Base-by-base conservation (phyloP, 768 basidiomycete species). In the Termitomyces sp. region DNA sequence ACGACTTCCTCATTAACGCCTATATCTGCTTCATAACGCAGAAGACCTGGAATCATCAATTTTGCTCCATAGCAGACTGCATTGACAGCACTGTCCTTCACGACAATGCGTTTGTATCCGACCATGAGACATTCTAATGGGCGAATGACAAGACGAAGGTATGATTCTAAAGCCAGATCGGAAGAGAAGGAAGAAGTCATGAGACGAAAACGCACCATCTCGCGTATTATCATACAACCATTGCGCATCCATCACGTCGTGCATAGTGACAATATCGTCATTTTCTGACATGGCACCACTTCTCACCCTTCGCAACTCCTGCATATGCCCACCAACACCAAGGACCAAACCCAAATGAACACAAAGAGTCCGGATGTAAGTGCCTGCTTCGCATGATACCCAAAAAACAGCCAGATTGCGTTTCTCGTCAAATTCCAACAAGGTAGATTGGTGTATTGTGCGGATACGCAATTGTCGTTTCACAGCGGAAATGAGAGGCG, bases 241-340 rank as follows among this genome's bases (percentile, higher is more conserved):
- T 67, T 98, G 97, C 13, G 97, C 97, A 72, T 99, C 97, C 75
- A 99, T 76, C 30, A 99, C 96, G 70, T 99, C 97, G 74, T 99
- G 97, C 97, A 99, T 99, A 22, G 96, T 95, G 59, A 98, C 97
- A 67, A 98, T 94, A 65, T 94, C 94, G 69, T 98, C 96, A 69
- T 92, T 94, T 77, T 99, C 97, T 50, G 90, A 92, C 84, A 98
- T 88, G 50, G 95, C 96, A 66, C 97, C 97, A 69, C 89, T 92
- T 63, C 97, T 79, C 14, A 98, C 96, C 65, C 97, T 79, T 65
- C 97, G 82, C 58, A 99, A 81, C 72, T 99, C 97, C 75, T 99
- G 96, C 97, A 99, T 99, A 73, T 99, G 97, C n/a, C 95, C 97
- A 24, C 97, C 97, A 30, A 98, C 96, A 60, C 97, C 97, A 38